Conservation (phyloP, 306 rosid genomes). For the Dryas octopetala region DNA sequence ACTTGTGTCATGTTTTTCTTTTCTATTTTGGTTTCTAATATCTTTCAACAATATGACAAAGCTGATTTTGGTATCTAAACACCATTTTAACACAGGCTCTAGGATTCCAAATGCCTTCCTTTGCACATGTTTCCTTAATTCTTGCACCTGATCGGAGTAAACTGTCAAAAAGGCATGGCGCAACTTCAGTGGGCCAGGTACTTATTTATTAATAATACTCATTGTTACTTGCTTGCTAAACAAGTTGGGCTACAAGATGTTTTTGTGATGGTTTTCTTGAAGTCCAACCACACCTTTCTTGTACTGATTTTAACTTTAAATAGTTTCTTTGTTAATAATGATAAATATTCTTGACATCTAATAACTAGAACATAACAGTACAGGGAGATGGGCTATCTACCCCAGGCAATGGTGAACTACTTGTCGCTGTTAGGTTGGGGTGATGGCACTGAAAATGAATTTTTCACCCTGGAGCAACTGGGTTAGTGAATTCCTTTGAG, state of each 20-base stretch:
- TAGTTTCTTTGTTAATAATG: neutral
- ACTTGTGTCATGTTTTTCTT: neutral
- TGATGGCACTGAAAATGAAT: slow-evolving; percentile 93
- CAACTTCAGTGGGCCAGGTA: slow-evolving; percentile 69
- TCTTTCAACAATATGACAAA: neutral
- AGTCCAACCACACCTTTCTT: neutral
- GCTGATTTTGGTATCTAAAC: neutral
- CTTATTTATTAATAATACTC: neutral
- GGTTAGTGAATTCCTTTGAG: slow-evolving; percentile 50
- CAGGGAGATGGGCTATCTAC: slow-evolving; percentile 97
- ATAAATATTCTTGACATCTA: neutral
- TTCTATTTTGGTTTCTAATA: neutral
- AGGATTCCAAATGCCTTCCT: slow-evolving; percentile 19
- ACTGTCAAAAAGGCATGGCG: slow-evolving; percentile 96
- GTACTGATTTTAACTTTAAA: neutral
- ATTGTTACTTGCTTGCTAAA: neutral
- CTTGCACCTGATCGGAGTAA: slow-evolving; percentile 97
- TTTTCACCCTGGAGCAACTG: slow-evolving; percentile 73
- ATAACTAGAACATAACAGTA: slow-evolving; percentile 42
- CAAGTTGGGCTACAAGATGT: neutral
- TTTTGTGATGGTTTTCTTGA: slow-evolving; percentile 2
- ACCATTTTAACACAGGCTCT: slow-evolving; percentile 11
- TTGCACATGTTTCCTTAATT: slow-evolving; percentile 87
- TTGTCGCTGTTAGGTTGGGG: slow-evolving; percentile 98
- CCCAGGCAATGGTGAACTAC: slow-evolving; percentile 92